Evolutionary conservation across 2,329 filamentous ascomycete genomes (phyloP).

Genomic region (Mariannaea sp.): DNA sequence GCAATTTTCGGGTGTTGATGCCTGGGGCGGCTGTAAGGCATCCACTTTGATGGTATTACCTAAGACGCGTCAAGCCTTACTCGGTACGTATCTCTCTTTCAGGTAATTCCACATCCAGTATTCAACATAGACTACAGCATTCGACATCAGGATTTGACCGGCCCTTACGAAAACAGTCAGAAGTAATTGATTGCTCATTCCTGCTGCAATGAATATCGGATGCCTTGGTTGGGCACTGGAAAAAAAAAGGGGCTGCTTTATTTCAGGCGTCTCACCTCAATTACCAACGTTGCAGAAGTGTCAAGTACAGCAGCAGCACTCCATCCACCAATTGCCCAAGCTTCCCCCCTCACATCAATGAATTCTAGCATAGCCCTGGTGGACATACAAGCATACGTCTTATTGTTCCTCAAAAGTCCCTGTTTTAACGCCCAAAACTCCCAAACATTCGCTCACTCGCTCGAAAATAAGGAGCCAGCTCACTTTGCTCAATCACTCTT

Average conservation of each 20-base stretch:
- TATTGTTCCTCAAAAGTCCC: conserved; percentile 13
- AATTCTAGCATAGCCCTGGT: conserved; percentile 23
- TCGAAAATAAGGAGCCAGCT: conserved; percentile 3
- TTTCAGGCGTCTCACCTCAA: background rate
- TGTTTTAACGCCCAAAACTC: conserved; percentile 28
- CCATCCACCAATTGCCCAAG: conserved; percentile 7
- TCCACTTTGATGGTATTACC: conserved; percentile 40
- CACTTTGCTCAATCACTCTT: conserved; percentile 73
- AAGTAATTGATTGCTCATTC: background rate
- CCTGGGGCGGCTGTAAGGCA: conserved; percentile 47
- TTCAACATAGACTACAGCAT: too few species aligned
- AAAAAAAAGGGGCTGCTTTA: background rate
- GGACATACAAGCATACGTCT: conserved; percentile 29
- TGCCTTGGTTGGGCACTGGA: background rate
- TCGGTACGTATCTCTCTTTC: background rate
- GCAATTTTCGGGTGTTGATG: conserved; percentile 51
- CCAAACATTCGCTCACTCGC: conserved; percentile 17
- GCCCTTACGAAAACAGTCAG: background rate
- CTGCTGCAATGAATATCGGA: background rate
- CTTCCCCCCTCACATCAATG: conserved; percentile 3
- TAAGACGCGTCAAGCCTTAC: conserved; percentile 26
- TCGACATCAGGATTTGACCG: too few species aligned
- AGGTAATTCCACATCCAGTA: too few species aligned
- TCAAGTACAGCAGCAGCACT: background rate
- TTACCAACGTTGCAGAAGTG: background rate